A percentile compares a stretch with the other conserved stretches of the same genome.
phyloP scores from a whole-genome alignment of 345 rosid species.

The Camelina hispida region DNA sequence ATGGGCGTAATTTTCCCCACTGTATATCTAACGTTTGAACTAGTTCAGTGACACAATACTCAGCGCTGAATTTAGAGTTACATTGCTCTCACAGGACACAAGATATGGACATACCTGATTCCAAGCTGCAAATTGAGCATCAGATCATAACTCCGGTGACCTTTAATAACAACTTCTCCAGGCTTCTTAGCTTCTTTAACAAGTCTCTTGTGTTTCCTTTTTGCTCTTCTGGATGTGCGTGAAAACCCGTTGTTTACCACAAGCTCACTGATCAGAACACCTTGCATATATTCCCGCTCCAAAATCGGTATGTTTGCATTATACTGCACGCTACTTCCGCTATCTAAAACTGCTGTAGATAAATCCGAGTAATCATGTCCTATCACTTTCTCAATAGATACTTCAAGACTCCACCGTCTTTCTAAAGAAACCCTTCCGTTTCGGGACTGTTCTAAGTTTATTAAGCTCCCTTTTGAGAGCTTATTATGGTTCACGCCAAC shows the following conservation, averaged over 20 bases:
- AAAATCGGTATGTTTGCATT: conserved; percentile 62
- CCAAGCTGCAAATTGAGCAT: conserved; percentile 98
- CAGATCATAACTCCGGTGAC: conserved; percentile 96
- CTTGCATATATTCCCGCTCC: conserved; percentile 98
- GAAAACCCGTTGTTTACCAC: conserved; percentile 75
- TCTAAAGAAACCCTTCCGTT: conserved; percentile 74
- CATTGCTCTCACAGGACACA: conserved; percentile 18
- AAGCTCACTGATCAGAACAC: conserved; percentile 88
- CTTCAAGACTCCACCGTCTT: conserved; percentile 99
- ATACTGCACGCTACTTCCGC: conserved; percentile 48
- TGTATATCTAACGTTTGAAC: conserved; percentile 66
- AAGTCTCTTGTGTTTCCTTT: conserved; percentile 65
- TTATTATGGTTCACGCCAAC: conserved; percentile 54
- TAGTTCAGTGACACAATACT: conserved; percentile 34
- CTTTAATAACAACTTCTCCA: conserved; percentile 94
- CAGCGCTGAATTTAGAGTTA: not conserved
- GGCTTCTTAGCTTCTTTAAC: conserved; percentile 86
- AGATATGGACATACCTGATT: conserved; percentile 67
- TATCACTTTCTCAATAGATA: conserved; percentile 91
- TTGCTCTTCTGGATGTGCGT: conserved; percentile 75
- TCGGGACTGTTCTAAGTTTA: conserved; percentile 81
- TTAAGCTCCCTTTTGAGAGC: conserved; percentile 67
- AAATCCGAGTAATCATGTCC: conserved; percentile 75
- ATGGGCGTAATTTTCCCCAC: conserved; percentile 98
- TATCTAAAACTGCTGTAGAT: conserved; percentile 53